Evolutionary conservation across 2,329 filamentous ascomycete species (phyloP), one percentile per base, ranked within the genome.

Genomic region (Colletotrichum horii): DNA sequence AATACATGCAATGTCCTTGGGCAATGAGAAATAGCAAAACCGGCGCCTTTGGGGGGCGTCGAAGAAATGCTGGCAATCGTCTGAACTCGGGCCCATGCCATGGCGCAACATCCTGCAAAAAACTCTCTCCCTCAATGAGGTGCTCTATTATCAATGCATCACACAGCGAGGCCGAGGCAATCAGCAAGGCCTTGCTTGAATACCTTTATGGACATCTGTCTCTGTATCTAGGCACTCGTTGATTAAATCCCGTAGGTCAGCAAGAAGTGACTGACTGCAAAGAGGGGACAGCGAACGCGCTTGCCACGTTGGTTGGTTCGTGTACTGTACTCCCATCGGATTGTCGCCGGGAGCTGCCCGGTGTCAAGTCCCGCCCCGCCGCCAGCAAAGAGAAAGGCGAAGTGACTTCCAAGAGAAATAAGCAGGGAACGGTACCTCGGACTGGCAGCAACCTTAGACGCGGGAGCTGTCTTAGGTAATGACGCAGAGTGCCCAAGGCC

Each of bases 81-180:
- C 68, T 75, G 68, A 56, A 75, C 68, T 72, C 30, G 55, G 60
- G 68, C 55, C 55, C 24, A 61, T 61, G 72, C 36, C 68, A 66
- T 28, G 62, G 66, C 55, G 36, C 32, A 62, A 48, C 55, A 52
- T 62, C 22, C 68, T 62, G 34, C 72, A 43, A 67, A 66, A 64
- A 75, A 66, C 72, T 43, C 60, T 75, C 14, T 34, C 55, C 55
- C 22, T 32, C 14, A 14, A 74, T 34, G 36, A 64, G 66, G 58
- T 65, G 58, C 58, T 70, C 36, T 14, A 24, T 36, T 58, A 9
- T 61, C 19, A 52, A 26, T 61, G 48, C 61, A 52, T 28, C 34
- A 24, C 58, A 11, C 19, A 32, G 12, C 30, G 30, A 14, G 58
- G 24, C 22, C 28, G 28, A 61, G 58, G 28, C 58, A 34, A 32